Evolutionary conservation across 2,329 filamentous ascomycete species (phyloP).

Genomic region (Penicillium polonicum): DNA sequence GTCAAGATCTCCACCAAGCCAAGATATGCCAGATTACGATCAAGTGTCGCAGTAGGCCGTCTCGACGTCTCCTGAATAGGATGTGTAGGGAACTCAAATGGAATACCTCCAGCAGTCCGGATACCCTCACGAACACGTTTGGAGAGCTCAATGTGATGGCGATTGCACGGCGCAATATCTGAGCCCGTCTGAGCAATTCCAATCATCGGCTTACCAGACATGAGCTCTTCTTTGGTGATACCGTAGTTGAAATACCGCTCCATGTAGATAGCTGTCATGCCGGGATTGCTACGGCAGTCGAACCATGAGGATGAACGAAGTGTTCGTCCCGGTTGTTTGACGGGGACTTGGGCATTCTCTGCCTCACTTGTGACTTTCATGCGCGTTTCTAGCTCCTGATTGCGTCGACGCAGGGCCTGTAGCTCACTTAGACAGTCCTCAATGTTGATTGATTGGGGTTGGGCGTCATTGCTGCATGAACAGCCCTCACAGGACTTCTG

Average conservation of each 20-base stretch:
- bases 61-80: slow-evolving; percentile 53
- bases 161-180: slow-evolving; percentile 53
- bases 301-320: slow-evolving; percentile 49
- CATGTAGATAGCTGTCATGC: slow-evolving; percentile 50
- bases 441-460: slow-evolving; percentile 32
- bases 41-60: slow-evolving; percentile 51
- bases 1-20: slow-evolving; percentile 50
- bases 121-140: slow-evolving; percentile 54
- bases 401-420: slow-evolving; percentile 39
- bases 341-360: slow-evolving; percentile 33
- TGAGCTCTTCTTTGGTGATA: slow-evolving; percentile 50
- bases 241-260: slow-evolving; percentile 54
- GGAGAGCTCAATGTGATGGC: slow-evolving; percentile 50
- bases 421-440: slow-evolving; percentile 45
- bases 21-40: slow-evolving; percentile 52
- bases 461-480: slow-evolving; percentile 29
- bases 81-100: slow-evolving; percentile 54
- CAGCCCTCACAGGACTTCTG: slow-evolving; percentile 36
- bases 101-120: slow-evolving; percentile 49
- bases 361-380: slow-evolving; percentile 8
- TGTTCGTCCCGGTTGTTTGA: slow-evolving; percentile 30
- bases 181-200: slow-evolving; percentile 55
- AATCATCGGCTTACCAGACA: slow-evolving; percentile 52
- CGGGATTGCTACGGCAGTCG: slow-evolving; percentile 43
- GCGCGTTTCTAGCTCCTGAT: slow-evolving; percentile 34